Conservation (phyloP, 2,329 filamentous ascomycete species). For the Botrytis fabae region DNA sequence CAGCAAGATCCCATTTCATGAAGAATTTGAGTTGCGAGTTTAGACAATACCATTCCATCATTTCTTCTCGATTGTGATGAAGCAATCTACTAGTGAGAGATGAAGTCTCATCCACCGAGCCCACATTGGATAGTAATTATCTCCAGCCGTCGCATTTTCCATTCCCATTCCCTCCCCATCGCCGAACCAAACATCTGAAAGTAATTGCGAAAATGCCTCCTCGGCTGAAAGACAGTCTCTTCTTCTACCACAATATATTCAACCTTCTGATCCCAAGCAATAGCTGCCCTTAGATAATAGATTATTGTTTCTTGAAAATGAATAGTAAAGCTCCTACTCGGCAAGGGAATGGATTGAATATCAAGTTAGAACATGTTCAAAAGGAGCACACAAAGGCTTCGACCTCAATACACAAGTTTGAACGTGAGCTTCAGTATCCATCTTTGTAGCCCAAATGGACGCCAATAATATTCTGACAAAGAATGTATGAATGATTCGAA, state of each 20-base stretch:
- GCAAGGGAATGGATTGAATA: background rate
- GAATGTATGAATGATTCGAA: background rate
- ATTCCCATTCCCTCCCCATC: background rate
- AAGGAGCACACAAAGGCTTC: background rate
- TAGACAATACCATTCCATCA: background rate
- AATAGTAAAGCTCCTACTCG: background rate
- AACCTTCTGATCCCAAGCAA: background rate
- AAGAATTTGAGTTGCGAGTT: background rate
- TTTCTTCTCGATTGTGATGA: background rate
- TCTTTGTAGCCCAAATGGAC: too few relatives aligned
- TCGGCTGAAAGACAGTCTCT: background rate
- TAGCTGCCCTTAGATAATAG: background rate
- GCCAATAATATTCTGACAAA: background rate
- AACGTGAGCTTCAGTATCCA: background rate
- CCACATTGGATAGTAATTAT: background rate
- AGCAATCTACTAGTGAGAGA: background rate
- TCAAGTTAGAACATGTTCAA: background rate
- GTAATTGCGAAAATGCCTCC: background rate
- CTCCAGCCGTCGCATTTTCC: background rate
- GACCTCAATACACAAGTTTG: background rate
- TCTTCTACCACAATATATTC: background rate
- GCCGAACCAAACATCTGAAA: background rate
- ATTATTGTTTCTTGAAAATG: background rate
- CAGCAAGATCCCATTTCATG: background rate
- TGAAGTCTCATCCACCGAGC: background rate